These are phyloP conservation scores for Prunella vulgaris DNA, from an alignment of 257 asterid genomes.

Conservation along the genomic window DNA sequence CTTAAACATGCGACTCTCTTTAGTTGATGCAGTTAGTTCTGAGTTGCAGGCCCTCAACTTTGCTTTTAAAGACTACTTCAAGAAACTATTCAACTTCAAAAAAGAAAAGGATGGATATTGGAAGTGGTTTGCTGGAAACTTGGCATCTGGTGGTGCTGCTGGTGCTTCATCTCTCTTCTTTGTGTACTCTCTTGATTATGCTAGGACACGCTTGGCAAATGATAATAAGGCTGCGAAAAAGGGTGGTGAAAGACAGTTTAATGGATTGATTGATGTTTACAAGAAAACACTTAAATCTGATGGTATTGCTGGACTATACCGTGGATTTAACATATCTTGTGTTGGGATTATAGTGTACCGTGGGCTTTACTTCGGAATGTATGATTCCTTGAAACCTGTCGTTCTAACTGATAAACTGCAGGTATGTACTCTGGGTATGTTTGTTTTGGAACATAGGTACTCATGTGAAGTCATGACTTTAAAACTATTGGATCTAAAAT, in stretches of 20 bases:
- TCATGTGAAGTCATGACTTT: too few relatives aligned
- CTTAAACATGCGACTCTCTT: not conserved
- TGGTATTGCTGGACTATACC: conserved; percentile 67
- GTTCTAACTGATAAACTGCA: conserved; percentile 46
- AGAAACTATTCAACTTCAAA: conserved; percentile 64
- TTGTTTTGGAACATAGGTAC: too few relatives aligned
- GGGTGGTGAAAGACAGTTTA: conserved; percentile 81
- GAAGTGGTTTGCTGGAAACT: conserved; percentile 78
- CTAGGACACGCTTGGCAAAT: conserved; percentile 70
- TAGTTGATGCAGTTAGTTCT: conserved; percentile 18
- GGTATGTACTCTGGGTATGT: conserved; percentile 33
- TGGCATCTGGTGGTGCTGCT: conserved; percentile 76
- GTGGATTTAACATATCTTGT: conserved; percentile 68
- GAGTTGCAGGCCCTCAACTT: conserved; percentile 68
- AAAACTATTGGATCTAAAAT: too few relatives aligned
- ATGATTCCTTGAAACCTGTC: conserved; percentile 73
- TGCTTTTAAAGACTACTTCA: conserved; percentile 75
- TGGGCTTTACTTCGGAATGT: conserved; percentile 83
- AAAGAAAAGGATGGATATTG: conserved; percentile 70
- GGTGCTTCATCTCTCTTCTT: conserved; percentile 68
- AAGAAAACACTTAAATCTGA: conserved; percentile 59
- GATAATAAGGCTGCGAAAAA: conserved; percentile 63
- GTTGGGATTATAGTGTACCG: conserved; percentile 78
- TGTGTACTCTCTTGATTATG: conserved; percentile 66
- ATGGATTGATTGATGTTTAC: conserved; percentile 70